Evolutionary conservation across 768 basidiomycete species (phyloP).

Genomic region (Tulasnella sp.): DNA sequence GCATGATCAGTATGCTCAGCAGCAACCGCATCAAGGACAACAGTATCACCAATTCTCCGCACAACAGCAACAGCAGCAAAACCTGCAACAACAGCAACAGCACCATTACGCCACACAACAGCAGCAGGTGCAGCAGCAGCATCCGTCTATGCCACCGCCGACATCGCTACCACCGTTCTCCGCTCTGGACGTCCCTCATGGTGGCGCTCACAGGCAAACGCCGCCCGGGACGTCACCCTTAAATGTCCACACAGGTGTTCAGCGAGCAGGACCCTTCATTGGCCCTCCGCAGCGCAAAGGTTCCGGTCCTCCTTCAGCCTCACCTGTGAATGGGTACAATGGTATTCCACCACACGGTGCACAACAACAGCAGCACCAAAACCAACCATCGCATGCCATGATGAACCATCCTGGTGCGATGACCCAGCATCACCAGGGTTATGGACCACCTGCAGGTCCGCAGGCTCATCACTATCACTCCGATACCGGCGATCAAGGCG

Average conservation of each 20-base stretch:
- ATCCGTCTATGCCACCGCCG: slow-evolving; percentile 14
- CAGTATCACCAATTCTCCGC: background rate
- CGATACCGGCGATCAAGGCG: too few relatives aligned
- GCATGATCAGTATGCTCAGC: background rate
- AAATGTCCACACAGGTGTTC: too few relatives aligned
- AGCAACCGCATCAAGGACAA: slow-evolving; percentile 10
- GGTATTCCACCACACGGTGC: background rate
- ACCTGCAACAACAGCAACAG: slow-evolving; percentile 9
- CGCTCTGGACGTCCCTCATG: slow-evolving; percentile 12
- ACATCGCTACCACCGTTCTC: slow-evolving; percentile 19
- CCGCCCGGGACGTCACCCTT: background rate
- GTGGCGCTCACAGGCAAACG: background rate
- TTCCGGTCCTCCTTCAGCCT: background rate
- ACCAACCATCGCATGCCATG: slow-evolving; percentile 3
- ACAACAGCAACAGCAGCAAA: slow-evolving; percentile 8
- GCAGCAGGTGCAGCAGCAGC: slow-evolving; percentile 10
- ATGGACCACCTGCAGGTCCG: background rate
- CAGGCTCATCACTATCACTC: too few relatives aligned
- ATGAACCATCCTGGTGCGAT: too few relatives aligned
- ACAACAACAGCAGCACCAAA: background rate
- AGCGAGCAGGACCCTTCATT: background rate
- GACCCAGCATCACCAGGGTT: background rate
- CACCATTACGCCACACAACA: too few relatives aligned
- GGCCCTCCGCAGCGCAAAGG: background rate
- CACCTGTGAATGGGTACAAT: background rate